A percentile compares a stretch with the other conserved stretches of the same genome.
Conservation (phyloP, 192 early-diverging fungal genomes). For the Phycomyces nitens region DNA sequence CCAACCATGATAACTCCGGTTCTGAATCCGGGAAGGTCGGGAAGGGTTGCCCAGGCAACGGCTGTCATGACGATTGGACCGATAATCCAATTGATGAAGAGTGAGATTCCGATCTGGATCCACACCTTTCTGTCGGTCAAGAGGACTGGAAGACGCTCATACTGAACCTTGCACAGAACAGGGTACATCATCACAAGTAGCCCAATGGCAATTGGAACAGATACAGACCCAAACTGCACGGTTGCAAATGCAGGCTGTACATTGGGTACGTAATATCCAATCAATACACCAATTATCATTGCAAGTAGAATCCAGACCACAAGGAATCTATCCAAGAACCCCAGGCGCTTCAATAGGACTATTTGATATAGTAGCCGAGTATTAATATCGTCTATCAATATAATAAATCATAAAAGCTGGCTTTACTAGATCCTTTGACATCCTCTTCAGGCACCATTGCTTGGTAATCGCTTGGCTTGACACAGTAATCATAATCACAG, state of each 20-base stretch:
- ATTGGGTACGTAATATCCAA: conserved; percentile 56
- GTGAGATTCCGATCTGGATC: conserved; percentile 52
- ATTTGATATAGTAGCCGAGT: background rate
- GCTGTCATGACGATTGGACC: conserved; percentile 64
- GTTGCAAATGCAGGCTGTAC: conserved; percentile 49
- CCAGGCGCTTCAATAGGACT: conserved; percentile 22
- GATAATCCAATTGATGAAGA: conserved; percentile 65
- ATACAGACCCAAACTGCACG: conserved; percentile 60
- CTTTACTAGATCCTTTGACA: conserved; percentile 2
- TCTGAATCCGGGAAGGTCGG: conserved; percentile 62
- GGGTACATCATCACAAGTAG: conserved; percentile 74
- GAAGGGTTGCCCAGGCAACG: conserved; percentile 63
- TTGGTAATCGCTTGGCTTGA: background rate
- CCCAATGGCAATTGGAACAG: conserved; percentile 65
- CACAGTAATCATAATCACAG: background rate
- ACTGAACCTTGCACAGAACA: conserved; percentile 59
- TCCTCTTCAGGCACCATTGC: background rate
- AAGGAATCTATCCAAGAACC: conserved; percentile 39
- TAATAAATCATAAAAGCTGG: too few species aligned
- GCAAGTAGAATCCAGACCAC: conserved; percentile 38
- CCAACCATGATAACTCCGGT: conserved; percentile 61
- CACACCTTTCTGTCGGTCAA: conserved; percentile 42
- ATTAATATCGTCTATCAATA: background rate
- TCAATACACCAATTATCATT: conserved; percentile 56
- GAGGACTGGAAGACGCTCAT: conserved; percentile 41